Conservation (phyloP, 1,284 basidiomycete genomes). For the Phaffia rhodozyma region DNA sequence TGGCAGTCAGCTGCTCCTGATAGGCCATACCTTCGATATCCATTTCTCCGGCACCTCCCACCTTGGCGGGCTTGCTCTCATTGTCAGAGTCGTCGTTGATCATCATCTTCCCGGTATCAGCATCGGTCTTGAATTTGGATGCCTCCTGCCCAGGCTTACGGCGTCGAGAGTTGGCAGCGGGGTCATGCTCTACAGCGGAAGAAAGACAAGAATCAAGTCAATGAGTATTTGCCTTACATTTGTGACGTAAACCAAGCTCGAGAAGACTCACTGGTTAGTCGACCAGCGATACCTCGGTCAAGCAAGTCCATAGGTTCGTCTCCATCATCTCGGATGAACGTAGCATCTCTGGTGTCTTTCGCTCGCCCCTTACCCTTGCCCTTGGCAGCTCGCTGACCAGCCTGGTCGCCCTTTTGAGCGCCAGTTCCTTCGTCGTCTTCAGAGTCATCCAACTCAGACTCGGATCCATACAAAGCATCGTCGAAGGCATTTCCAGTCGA, state of each 20-base stretch:
- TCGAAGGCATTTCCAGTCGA: slow-evolving; percentile 77
- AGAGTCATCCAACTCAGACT: slow-evolving; percentile 67
- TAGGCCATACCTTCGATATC: slow-evolving; percentile 71
- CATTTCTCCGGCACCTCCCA: slow-evolving; percentile 36
- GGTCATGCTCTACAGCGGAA: slow-evolving; percentile 41
- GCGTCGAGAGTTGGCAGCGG: slow-evolving; percentile 38
- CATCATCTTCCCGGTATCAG: slow-evolving; percentile 75
- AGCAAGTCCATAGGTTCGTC: slow-evolving; percentile 94
- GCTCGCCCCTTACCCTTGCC: slow-evolving; percentile 24
- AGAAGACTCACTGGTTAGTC: slow-evolving; percentile 54
- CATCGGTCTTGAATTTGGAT: slow-evolving; percentile 73
- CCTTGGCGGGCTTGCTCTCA: slow-evolving; percentile 36
- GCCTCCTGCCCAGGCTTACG: slow-evolving; percentile 79
- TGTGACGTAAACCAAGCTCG: not conserved
- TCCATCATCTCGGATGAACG: slow-evolving; percentile 66
- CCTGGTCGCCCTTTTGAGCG: slow-evolving; percentile 33
- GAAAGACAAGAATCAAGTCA: slow-evolving; percentile 17
- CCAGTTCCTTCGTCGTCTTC: slow-evolving; percentile 49
- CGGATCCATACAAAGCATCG: slow-evolving; percentile 87
- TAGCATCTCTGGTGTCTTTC: slow-evolving; percentile 40
- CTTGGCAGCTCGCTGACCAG: slow-evolving; percentile 28
- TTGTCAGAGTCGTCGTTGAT: slow-evolving; percentile 48
- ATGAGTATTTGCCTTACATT: not conserved
- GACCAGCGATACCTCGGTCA: slow-evolving; percentile 58
- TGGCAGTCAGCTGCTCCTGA: slow-evolving; percentile 62